A percentile compares a stretch with the other conserved stretches of the same genome.
Evolutionary conservation across 1,284 basidiomycete genomes (phyloP).

Genomic region (Ceratorhiza oryzae-sativae): DNA sequence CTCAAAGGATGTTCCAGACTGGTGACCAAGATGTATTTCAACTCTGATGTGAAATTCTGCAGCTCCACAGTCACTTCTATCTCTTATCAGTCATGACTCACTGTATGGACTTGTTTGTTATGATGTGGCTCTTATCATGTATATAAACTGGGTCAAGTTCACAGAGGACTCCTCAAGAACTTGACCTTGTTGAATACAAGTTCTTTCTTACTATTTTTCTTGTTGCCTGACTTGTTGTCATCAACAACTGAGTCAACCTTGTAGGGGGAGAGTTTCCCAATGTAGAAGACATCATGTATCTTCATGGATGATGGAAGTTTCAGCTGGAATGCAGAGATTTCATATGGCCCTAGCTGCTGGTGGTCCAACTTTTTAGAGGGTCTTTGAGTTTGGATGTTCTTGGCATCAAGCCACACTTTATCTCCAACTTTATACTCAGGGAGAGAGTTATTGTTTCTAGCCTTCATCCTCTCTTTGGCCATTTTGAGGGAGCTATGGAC

Average conservation of each 20-base stretch:
- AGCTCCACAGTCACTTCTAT: too few relatives aligned
- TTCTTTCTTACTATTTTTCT: too few relatives aligned
- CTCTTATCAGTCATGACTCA: too few relatives aligned
- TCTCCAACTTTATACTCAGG: not conserved
- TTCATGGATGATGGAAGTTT: slow-evolving; percentile 49
- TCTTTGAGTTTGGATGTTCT: slow-evolving; percentile 48
- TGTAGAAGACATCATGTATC: slow-evolving; percentile 54
- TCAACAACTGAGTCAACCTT: not conserved
- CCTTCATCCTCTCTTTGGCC: not conserved
- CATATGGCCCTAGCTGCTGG: slow-evolving; percentile 51
- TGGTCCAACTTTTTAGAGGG: slow-evolving; percentile 51
- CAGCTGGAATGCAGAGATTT: slow-evolving; percentile 49
- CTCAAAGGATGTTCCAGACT: too few relatives aligned
- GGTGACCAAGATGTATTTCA: too few relatives aligned
- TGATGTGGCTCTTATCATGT: too few relatives aligned
- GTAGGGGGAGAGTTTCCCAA: slow-evolving; percentile 44
- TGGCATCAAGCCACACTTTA: slow-evolving; percentile 46
- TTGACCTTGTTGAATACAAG: too few relatives aligned
- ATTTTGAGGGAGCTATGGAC: not conserved
- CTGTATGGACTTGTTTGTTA: too few relatives aligned
- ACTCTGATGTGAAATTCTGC: too few relatives aligned
- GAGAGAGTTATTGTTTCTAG: not conserved
- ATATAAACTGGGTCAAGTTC: too few relatives aligned
- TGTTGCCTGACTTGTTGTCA: too few relatives aligned
- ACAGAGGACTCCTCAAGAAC: too few relatives aligned